These are phyloP conservation scores for Trichosporon asahii DNA, from an alignment of 1,284 basidiomycete species.

Conservation along the genomic window DNA sequence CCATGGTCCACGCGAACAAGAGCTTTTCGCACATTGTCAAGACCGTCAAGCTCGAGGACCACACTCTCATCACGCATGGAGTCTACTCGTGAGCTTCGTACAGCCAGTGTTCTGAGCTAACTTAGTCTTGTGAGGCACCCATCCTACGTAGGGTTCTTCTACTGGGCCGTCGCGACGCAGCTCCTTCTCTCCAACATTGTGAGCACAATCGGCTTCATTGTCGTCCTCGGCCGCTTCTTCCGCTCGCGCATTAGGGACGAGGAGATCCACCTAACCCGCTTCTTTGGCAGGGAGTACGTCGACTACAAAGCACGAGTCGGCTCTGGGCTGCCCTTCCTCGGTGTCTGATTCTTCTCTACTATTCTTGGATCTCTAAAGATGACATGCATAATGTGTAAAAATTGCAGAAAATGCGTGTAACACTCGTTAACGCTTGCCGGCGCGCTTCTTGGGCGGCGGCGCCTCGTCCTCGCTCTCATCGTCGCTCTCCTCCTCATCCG, in stretches of 20 bases:
- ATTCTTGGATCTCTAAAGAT: conserved; percentile 5
- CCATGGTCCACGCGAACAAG: conserved; percentile 91
- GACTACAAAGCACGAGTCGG: conserved; percentile 66
- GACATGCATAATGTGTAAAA: conserved; percentile 13
- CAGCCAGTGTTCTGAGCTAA: background rate
- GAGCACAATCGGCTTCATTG: conserved; percentile 52
- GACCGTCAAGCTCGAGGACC: conserved; percentile 62
- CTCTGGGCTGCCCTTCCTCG: conserved; percentile 62
- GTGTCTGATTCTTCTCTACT: conserved; percentile 11
- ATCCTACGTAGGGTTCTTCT: conserved; percentile 95
- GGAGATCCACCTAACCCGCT: conserved; percentile 66
- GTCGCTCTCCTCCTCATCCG: conserved; percentile 43
- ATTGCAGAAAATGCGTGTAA: background rate
- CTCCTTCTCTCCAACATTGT: conserved; percentile 85
- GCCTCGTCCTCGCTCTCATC: conserved; percentile 41
- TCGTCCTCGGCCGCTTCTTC: conserved; percentile 83
- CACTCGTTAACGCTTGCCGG: conserved; percentile 17
- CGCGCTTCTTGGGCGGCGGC: conserved; percentile 18
- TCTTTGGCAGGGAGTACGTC: conserved; percentile 77
- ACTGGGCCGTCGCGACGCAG: conserved; percentile 95
- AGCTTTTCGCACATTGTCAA: conserved; percentile 91
- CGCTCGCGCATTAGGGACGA: conserved; percentile 72
- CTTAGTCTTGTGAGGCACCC: conserved; percentile 87
- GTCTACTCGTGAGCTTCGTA: conserved; percentile 67
- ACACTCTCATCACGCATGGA: conserved; percentile 78